Conservation (phyloP, 306 rosid species). For the Nissolia schottii region DNA sequence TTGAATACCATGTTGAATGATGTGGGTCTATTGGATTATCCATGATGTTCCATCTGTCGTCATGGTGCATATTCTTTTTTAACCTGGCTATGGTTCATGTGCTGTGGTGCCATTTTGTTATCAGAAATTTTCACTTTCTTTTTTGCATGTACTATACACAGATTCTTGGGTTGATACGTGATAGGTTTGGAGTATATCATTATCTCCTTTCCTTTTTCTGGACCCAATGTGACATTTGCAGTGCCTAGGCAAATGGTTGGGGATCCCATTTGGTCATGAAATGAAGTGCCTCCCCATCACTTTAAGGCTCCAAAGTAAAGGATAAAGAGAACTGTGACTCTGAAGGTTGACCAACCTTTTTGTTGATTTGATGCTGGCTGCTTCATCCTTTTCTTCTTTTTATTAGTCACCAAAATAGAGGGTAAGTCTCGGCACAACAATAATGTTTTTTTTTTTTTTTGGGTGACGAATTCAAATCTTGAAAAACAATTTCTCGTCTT, state of each 20-base stretch:
- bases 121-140: background rate
- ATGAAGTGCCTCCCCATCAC: slow-evolving; percentile 28
- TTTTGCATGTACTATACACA: background rate
- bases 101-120: slow-evolving; percentile 15
- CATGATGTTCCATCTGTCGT: slow-evolving; percentile 17
- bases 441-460: too few relatives aligned
- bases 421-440: too few relatives aligned
- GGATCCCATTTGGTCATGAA: slow-evolving; percentile 37
- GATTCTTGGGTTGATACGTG: slow-evolving; percentile 20
- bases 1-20: slow-evolving; percentile 19
- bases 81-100: slow-evolving; percentile 11
- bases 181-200: slow-evolving; percentile 11
- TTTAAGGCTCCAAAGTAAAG: slow-evolving; percentile 32
- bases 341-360: slow-evolving; percentile 42
- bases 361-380: slow-evolving; percentile 40
- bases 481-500: too few relatives aligned
- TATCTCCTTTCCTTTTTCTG: slow-evolving; percentile 16
- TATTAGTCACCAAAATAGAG: too few relatives aligned
- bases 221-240: slow-evolving; percentile 23
- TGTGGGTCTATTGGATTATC: slow-evolving; percentile 18
- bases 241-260: slow-evolving; percentile 23
- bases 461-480: too few relatives aligned
- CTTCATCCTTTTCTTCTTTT: slow-evolving; percentile 15
- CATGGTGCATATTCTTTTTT: slow-evolving; percentile 10
- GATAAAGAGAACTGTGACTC: slow-evolving; percentile 27